Conservation (phyloP, 371 early-diverging fungal genomes). For the Capniomyces stellatus region DNA sequence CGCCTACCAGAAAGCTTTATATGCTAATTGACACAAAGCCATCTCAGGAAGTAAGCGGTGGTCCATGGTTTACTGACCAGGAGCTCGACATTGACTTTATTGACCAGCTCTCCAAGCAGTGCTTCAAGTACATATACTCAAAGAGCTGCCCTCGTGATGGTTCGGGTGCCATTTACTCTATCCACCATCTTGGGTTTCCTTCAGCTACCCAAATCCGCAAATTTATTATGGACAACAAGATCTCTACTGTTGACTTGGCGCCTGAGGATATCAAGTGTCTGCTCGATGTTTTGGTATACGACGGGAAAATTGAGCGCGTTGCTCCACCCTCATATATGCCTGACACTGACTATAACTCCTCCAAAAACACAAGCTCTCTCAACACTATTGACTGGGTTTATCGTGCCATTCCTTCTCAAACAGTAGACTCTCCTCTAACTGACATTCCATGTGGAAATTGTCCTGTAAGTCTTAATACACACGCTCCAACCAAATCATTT, state of each 20-base stretch:
- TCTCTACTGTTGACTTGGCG: conserved; percentile 54
- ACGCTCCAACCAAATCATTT: no score
- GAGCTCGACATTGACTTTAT: conserved; percentile 92
- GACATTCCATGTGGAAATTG: conserved; percentile 75
- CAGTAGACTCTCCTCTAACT: conserved; percentile 36
- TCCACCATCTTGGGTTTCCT: conserved; percentile 35
- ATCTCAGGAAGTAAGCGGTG: conserved; percentile 88
- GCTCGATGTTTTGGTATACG: conserved; percentile 74
- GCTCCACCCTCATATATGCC: conserved; percentile 29
- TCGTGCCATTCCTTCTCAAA: conserved; percentile 38
- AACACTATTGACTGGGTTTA: conserved; percentile 44
- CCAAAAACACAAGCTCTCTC: conserved; percentile 1
- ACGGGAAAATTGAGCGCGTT: conserved; percentile 63
- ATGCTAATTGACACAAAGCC: conserved; percentile 82
- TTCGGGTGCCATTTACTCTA: conserved; percentile 8
- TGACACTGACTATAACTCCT: no score
- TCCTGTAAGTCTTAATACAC: conserved; percentile 45
- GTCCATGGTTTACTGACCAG: conserved; percentile 94
- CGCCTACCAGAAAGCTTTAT: conserved; percentile 80
- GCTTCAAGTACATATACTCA: conserved; percentile 47
- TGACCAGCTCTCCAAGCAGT: conserved; percentile 53
- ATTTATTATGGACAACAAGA: conserved; percentile 47
- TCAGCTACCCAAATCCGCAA: conserved; percentile 46
- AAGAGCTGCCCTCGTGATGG: conserved; percentile 45
- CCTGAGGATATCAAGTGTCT: conserved; percentile 58